Conservation (phyloP, 805 yeast genomes). For the Candida cerambycidarum region DNA sequence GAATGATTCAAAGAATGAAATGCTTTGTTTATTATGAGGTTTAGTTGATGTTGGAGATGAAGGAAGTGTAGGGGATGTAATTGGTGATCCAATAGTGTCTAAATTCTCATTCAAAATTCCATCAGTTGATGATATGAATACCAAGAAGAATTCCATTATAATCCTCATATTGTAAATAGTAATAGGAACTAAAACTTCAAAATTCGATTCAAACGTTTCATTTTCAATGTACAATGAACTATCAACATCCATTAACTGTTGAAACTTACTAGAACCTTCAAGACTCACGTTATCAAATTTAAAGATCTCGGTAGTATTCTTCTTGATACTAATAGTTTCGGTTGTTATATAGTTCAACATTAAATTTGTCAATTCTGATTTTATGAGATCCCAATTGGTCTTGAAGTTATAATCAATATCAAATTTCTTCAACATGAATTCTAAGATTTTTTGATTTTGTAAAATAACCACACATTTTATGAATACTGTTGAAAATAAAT, state of each 20-base stretch:
- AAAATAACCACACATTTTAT: constrained; percentile 59
- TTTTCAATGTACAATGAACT: constrained; percentile 54
- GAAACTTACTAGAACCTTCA: constrained; percentile 6
- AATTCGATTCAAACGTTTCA: constrained; percentile 54
- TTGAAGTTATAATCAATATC: constrained; percentile 25
- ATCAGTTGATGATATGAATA: constrained; percentile 60
- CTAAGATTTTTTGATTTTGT: constrained; percentile 68
- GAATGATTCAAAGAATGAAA: constrained; percentile 57
- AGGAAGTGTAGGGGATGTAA: neutral
- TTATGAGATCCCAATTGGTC: constrained; percentile 30
- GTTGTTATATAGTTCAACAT: constrained; percentile 36
- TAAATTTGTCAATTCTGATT: constrained; percentile 32
- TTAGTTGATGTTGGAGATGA: neutral
- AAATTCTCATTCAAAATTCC: constrained; percentile 1
- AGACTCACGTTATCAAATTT: constrained; percentile 30
- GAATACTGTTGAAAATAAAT: constrained; percentile 71
- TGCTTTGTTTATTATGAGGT: constrained; percentile 19
- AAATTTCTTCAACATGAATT: constrained; percentile 49
- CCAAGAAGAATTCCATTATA: constrained; percentile 68
- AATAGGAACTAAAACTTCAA: constrained; percentile 65
- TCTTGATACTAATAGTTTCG: constrained; percentile 11
- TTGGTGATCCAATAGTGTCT: neutral
- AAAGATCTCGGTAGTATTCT: constrained; percentile 26
- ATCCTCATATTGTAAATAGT: constrained; percentile 79
- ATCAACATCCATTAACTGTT: constrained; percentile 11